Conservation (phyloP, 2,329 filamentous ascomycete genomes). For the Arthrobotrys sinensis region DNA sequence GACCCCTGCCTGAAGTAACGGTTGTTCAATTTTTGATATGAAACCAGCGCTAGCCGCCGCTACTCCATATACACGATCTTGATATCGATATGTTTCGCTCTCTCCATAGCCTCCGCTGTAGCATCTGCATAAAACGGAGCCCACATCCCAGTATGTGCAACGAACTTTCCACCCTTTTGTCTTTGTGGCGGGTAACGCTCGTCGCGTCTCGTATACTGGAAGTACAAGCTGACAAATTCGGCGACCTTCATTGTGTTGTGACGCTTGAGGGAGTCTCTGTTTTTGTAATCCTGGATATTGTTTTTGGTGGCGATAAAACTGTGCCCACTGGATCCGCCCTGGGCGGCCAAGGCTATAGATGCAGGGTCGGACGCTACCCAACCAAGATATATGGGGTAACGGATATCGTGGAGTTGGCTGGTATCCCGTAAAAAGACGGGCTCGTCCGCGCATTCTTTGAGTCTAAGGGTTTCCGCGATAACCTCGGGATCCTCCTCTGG, state of each 20-base stretch:
- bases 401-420: background rate
- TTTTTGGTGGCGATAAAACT: constrained; percentile 14
- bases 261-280: background rate
- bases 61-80: constrained; percentile 7
- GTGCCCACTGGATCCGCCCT: constrained; percentile 7
- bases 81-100: constrained; percentile 21
- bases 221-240: constrained; percentile 31
- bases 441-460: constrained; percentile 25
- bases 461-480: constrained; percentile 2
- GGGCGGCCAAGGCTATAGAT: background rate
- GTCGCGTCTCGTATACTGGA: constrained; percentile 3
- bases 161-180: background rate
- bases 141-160: constrained; percentile 36
- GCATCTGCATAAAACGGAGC: background rate
- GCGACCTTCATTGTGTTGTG: constrained; percentile 29
- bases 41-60: too few species aligned
- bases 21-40: too few species aligned
- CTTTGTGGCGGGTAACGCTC: background rate
- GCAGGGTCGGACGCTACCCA: constrained; percentile 17
- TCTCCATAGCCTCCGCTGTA: constrained; percentile 22
- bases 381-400: constrained; percentile 17
- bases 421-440: constrained; percentile 15
- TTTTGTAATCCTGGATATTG: background rate
- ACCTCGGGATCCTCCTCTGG: background rate
- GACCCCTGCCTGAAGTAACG: background rate